Evolutionary conservation across 148 eudicot species (phyloP), one percentile per base, ranked within the genome.

Genomic region (Fagopyrum homotropicum): DNA sequence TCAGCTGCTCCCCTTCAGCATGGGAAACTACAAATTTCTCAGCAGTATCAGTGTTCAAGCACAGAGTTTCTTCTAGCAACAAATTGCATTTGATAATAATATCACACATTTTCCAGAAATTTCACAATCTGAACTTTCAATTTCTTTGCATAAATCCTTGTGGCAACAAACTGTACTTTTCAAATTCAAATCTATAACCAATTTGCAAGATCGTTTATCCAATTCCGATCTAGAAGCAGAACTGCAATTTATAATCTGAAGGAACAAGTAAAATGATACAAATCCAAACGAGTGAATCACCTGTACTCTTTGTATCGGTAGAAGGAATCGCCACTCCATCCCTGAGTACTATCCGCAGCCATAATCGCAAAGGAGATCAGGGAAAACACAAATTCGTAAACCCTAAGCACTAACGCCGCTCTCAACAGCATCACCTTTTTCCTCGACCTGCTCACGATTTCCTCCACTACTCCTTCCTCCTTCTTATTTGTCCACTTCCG

Each of bases 241-340:
- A 66, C 8, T 59, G 64, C 35, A 59, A 40, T 14, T 35, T 45
- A 66, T 12, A 40, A 40, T 43, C 17, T 4, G 54, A 47, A 47
- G 11, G 54, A 72, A 49, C n/a, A 47, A 72, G 15, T 7, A 70
- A 47, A 51, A 12, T 9, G 2, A n/a, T 49, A 35, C 46, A 55
- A 51, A 56, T 30, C 35, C 40, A n/a, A 73, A 15, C 29, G 10
- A 48, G 45, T 6, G 22, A 50, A 12, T 35, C 40, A 93, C 98
- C 96, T 86, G 88, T 90, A 94, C 73, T 94, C 98, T 79, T 77
- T 87, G 48, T 94, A 90, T 6, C 97, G 97, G 83, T 90, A 91
- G 75, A 88, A 94, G 6, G 98, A 94, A 77, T 94, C 98, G 15
- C 97, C 97, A 74, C 85, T 87, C 98, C 98, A 94, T 4, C 98